Percentiles rank a stretch among this genome's conserved stretches.
These are phyloP conservation scores for Torrubiella hemipterigena DNA, from an alignment of 2,329 filamentous ascomycete species.

Conservation along the genomic window DNA sequence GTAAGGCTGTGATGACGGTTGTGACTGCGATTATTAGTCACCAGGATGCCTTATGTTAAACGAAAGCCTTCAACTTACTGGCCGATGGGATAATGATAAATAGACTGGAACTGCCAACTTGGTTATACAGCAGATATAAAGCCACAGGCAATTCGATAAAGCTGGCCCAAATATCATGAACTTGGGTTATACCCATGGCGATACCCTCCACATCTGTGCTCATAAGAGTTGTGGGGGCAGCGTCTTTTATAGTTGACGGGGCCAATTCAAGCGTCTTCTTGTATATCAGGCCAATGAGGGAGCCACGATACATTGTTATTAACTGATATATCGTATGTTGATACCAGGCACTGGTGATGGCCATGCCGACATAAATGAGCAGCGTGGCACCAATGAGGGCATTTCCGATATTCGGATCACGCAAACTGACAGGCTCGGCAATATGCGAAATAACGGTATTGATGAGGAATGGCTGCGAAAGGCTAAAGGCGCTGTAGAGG, in stretches of 20 bases:
- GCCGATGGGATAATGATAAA: slow-evolving; percentile 18
- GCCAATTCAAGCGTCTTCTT: slow-evolving; percentile 16
- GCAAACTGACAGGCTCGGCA: slow-evolving; percentile 12
- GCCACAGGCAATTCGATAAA: slow-evolving; percentile 16
- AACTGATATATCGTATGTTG: slow-evolving; percentile 23
- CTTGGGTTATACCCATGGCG: slow-evolving; percentile 12
- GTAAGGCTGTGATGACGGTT: too few relatives aligned
- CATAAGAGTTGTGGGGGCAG: slow-evolving; percentile 18
- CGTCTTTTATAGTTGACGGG: slow-evolving; percentile 13
- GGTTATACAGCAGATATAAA: slow-evolving; percentile 17
- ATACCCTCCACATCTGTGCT: slow-evolving; percentile 19
- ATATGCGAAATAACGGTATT: slow-evolving; percentile 19
- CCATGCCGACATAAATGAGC: slow-evolving; percentile 28
- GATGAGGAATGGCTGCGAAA: slow-evolving; percentile 33
- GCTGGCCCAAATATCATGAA: slow-evolving; percentile 19
- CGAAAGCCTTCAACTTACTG: slow-evolving; percentile 12
- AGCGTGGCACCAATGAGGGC: slow-evolving; percentile 27
- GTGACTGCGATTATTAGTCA: too few relatives aligned
- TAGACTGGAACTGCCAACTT: slow-evolving; percentile 19
- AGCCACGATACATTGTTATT: slow-evolving; percentile 19
- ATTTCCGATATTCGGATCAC: slow-evolving; percentile 14
- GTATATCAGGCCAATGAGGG: slow-evolving; percentile 17
- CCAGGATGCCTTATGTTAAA: too few relatives aligned
- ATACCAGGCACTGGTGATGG: slow-evolving; percentile 19
- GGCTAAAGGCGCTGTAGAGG: slow-evolving; percentile 25